Conservation (phyloP, 1,284 basidiomycete species). For the Vanrija sp. region DNA sequence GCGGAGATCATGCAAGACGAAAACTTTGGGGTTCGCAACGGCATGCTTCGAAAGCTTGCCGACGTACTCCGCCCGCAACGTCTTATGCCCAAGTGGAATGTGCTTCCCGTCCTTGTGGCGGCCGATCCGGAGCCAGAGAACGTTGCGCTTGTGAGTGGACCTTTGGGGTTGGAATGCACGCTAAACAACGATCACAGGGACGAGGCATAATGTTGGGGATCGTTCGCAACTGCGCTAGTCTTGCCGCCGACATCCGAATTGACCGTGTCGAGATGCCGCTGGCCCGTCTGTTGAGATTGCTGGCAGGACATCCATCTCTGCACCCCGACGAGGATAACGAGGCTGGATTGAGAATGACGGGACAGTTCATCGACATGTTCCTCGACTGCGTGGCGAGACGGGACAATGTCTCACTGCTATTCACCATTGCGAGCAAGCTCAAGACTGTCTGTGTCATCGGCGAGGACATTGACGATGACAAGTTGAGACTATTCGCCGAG, state of each 20-base stretch:
- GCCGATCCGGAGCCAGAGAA: conserved; percentile 88
- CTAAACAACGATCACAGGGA: conserved; percentile 15
- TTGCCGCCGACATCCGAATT: conserved; percentile 56
- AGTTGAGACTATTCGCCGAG: conserved; percentile 2
- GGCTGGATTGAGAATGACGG: conserved; percentile 65
- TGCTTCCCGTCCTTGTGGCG: conserved; percentile 80
- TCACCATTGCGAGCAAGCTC: conserved; percentile 71
- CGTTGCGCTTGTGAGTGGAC: conserved; percentile 25
- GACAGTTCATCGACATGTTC: conserved; percentile 87
- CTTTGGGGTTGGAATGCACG: no score
- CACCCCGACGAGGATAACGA: conserved; percentile 38
- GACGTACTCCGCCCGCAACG: conserved; percentile 60
- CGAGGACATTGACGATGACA: conserved; percentile 16
- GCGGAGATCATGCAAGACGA: conserved; percentile 80
- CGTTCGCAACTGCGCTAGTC: conserved; percentile 10
- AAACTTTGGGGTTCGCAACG: conserved; percentile 76
- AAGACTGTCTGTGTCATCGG: conserved; percentile 69
- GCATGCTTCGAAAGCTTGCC: conserved; percentile 72
- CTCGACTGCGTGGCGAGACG: conserved; percentile 67
- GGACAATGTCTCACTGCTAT: conserved; percentile 79
- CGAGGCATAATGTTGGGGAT: conserved; percentile 19
- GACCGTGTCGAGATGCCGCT: conserved; percentile 75
- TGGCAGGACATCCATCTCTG: conserved; percentile 81
- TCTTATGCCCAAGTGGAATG: conserved; percentile 69
- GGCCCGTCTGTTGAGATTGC: conserved; percentile 75